Percentiles rank a stretch among this genome's conserved stretches.
These are phyloP conservation scores for Solanum hybrid DNA, from an alignment of 305 asterid genomes.

Conservation along the genomic window DNA sequence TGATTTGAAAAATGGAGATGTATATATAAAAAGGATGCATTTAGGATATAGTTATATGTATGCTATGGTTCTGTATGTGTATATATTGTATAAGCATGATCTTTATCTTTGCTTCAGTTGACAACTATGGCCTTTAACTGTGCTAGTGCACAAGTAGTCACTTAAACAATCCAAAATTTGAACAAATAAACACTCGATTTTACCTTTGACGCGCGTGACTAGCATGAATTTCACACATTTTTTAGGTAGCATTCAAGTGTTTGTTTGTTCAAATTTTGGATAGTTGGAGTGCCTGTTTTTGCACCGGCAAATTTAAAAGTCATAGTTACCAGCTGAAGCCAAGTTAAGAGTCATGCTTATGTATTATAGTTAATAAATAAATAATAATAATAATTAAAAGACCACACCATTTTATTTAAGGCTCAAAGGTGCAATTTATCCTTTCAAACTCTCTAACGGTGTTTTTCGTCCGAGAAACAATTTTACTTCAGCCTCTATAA, in stretches of 20 bases:
- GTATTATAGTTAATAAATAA: too few relatives aligned
- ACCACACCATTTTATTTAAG: neutral
- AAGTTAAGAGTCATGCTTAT: neutral
- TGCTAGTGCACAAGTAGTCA: neutral
- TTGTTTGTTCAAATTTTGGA: neutral
- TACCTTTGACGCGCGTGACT: neutral
- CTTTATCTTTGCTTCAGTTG: neutral
- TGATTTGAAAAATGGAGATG: neutral
- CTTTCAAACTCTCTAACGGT: too few relatives aligned
- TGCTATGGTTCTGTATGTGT: neutral
- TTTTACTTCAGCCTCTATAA: neutral
- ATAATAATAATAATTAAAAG: too few relatives aligned
- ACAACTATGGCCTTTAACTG: neutral
- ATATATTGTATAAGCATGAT: neutral
- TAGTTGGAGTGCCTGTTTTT: neutral
- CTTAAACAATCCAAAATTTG: neutral
- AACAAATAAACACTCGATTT: neutral
- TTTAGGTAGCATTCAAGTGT: neutral
- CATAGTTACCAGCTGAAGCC: neutral
- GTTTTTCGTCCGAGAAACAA: too few relatives aligned
- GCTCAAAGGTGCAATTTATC: too few relatives aligned
- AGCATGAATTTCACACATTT: neutral
- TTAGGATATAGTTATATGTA: neutral
- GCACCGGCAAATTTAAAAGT: too few relatives aligned
- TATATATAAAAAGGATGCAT: neutral